These are phyloP conservation scores for Coffea eugenioides DNA, from an alignment of 257 asterid genomes.

Conservation along the genomic window DNA sequence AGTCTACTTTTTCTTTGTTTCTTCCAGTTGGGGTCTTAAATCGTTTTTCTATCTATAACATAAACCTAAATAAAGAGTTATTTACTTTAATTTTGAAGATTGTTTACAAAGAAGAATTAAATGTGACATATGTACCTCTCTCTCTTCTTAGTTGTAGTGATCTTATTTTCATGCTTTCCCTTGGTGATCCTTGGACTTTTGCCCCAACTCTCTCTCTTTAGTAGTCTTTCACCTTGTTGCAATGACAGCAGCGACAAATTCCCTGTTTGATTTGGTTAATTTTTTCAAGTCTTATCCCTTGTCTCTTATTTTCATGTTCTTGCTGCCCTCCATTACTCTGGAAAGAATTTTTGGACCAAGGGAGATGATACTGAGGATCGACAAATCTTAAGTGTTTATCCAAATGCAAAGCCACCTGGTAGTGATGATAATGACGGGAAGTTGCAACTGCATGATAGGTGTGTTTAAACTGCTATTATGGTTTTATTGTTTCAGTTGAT, in stretches of 20 bases:
- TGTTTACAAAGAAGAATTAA: neutral
- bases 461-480: neutral
- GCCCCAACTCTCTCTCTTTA: neutral
- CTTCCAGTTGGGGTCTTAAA: neutral
- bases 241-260: neutral
- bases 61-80: neutral
- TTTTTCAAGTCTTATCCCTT: constrained; percentile 20
- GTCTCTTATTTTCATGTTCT: constrained; percentile 11
- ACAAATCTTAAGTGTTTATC: constrained; percentile 42
- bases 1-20: neutral
- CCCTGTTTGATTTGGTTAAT: constrained; percentile 3
- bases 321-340: constrained; percentile 9
- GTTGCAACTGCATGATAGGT: constrained; percentile 45
- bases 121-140: neutral
- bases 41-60: neutral
- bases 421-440: constrained; percentile 33
- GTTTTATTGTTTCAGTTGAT: neutral
- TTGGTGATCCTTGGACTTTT: neutral
- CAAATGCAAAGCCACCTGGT: constrained; percentile 27
- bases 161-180: constrained; percentile 1
- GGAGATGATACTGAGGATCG: constrained; percentile 55
- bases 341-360: constrained; percentile 54
- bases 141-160: neutral
- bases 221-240: neutral
- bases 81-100: too few relatives aligned